Evolutionary conservation across 257 asterid genomes (phyloP), one percentile per base, ranked within the genome.

Genomic region (Solanum peruvianum): DNA sequence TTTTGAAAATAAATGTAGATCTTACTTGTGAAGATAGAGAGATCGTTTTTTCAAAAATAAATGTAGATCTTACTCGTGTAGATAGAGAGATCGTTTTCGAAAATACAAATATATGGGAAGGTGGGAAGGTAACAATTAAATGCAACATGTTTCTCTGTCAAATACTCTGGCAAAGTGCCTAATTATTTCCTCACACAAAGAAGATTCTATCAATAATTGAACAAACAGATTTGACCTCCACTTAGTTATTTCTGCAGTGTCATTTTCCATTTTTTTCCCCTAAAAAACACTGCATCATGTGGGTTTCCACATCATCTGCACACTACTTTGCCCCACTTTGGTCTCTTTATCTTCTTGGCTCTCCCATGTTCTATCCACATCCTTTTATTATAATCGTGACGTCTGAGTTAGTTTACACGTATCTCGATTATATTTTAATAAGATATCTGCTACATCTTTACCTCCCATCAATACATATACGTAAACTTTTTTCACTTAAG

Each of bases 151-250:
- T 16, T 72, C 16, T 72, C 29, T 72, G 80, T 72, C 29, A 72
- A 20, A 10, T 21, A 73, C 29, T 73, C 16, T 72, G 8, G 52
- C 82, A 73, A 14, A 73, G 9, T 73, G 82, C 52, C 52, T 37
- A 11, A 73, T 73, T 73, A 39, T 73, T 73, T 73, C 31, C 52
- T 39, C 52, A 73, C 81, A 20, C 42, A 73, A 11, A 39, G 49
- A 73, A 39, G 66, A 78, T 78, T 78, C 84, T 27, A 78, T 78
- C 84, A 78, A 78, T 78, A 78, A 78, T 78, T 45, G 52, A 73
- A 21, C 20, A 37, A 11, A 37, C 14, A 2, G 16, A 72, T 71
- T 35, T 71, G 35, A 76, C 23, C 35, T n/a, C 11, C 58, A 76
- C 58, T 41, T 75, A 8, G 33, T 67, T 76, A n/a, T 76, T 76